Evolutionary conservation across 257 asterid species (phyloP).

Genomic region (Handroanthus guayacan): DNA sequence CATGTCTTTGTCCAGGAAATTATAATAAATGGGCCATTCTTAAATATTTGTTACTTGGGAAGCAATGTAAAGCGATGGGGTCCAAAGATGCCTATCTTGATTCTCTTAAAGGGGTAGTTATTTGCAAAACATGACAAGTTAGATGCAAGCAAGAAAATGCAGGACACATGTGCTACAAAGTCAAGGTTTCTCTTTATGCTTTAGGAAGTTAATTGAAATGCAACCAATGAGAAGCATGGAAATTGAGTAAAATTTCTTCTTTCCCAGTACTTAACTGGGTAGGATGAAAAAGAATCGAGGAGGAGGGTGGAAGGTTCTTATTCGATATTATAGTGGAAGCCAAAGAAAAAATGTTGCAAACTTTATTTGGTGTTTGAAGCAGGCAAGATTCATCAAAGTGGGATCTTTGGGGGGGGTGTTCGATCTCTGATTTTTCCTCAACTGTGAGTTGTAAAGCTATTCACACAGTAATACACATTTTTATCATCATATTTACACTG

Average conservation of each 20-base stretch:
- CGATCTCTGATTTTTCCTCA: conserved; percentile 16
- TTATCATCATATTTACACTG: conserved; percentile 11
- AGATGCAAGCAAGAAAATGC: conserved; percentile 23
- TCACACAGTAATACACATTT: conserved; percentile 9
- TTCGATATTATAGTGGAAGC: conserved; percentile 49
- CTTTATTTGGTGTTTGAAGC: conserved; percentile 41
- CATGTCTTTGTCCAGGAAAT: neutral
- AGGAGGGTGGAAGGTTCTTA: conserved; percentile 40
- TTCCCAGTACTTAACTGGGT: conserved; percentile 4
- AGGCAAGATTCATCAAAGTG: conserved; percentile 34
- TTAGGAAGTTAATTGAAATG: conserved; percentile 22
- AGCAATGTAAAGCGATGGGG: conserved; percentile 33
- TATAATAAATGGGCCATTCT: neutral
- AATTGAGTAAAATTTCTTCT: neutral
- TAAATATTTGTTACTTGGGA: conserved; percentile 8
- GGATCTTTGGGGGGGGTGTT: neutral
- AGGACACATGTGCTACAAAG: conserved; percentile 42
- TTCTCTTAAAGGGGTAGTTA: conserved; percentile 13
- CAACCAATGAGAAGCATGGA: conserved; percentile 27
- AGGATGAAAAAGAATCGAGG: conserved; percentile 40
- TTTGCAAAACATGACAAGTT: neutral
- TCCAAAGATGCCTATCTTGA: conserved; percentile 41
- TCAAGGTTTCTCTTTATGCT: conserved; percentile 45
- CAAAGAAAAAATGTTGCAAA: conserved; percentile 36
- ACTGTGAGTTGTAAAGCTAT: conserved; percentile 42